Base-by-base conservation (phyloP, 805 yeast species). In the Metschnikowia lochheadii region DNA sequence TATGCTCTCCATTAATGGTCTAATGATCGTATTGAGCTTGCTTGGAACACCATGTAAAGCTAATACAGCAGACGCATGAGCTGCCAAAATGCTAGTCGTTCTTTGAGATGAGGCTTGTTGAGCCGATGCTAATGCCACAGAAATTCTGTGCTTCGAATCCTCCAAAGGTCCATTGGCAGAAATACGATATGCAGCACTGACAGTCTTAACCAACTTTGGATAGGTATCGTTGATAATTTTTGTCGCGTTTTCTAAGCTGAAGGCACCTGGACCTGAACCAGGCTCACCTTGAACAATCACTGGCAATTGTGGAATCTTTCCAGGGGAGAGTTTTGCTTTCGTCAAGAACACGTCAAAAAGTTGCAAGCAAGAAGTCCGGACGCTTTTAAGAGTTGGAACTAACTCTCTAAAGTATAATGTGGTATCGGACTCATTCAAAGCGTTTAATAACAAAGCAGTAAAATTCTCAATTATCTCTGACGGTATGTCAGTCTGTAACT, bases 221-320 rank as follows among this genome's bases (percentile, higher is more conserved):
- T 81, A 89, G 6, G 82, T 80, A 37, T 83, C 87, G 38, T 72
- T 72, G 32, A 85, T 60, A 15, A 90, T 78, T 54, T 81, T 79
- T 50, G 86, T 86, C 1, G 97, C 97, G 53, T 81, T 79, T 40
- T 79, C 86, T 38, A 94, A 65, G 14, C 89, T 81, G 68, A 94
- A 94, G 0, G 97, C 98, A 59, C 85, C 90, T 1, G 96, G 89
- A 2, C 97, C 97, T 2, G 97, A 96, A 52, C 88, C 96, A 1
- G 82, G 76, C 63, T 94, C 98, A 34, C 99, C 99, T 66, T 90
- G 92, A 3, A 92, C 97, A 8, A 91, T 83, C 5, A 90, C 84
- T 0, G 99, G 94, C 17, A 94, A 66, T 48, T 83, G 87, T 0
- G 97, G 97, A 5, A 89, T 65, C 62, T 84, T 85, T 18, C 79